phyloP scores from a whole-genome alignment of 1,284 basidiomycete species.

The Clitocybe nebularis region DNA sequence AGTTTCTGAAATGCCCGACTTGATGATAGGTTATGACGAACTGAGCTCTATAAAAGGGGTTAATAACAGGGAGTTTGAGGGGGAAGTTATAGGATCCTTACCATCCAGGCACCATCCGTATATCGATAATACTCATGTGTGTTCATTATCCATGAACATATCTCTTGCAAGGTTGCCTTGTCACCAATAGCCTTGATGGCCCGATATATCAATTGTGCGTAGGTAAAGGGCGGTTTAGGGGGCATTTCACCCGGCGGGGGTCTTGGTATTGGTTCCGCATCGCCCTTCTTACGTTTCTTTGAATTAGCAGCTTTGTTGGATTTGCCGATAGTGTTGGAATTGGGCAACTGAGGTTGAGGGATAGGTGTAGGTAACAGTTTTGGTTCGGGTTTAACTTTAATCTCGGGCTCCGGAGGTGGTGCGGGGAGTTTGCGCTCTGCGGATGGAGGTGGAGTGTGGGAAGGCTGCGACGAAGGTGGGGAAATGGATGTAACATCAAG shows the following conservation, averaged over 20 bases:
- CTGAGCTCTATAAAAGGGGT: constrained; percentile 66
- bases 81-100: constrained; percentile 32
- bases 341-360: constrained; percentile 41
- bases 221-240: constrained; percentile 73
- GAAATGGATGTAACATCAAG: constrained; percentile 79
- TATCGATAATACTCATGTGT: constrained; percentile 88
- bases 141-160: constrained; percentile 88
- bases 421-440: constrained; percentile 33
- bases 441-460: constrained; percentile 62
- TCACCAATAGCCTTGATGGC: constrained; percentile 77
- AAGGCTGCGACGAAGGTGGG: constrained; percentile 74
- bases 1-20: constrained; percentile 86
- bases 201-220: constrained; percentile 75
- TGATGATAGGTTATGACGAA: constrained; percentile 88
- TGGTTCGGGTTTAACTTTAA: constrained; percentile 9
- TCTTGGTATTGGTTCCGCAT: constrained; percentile 38
- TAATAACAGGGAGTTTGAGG: constrained; percentile 5
- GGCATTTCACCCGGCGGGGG: constrained; percentile 73
- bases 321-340: constrained; percentile 57
- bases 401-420: constrained; percentile 36
- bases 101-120: constrained; percentile 86
- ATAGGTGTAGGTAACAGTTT: constrained; percentile 11
- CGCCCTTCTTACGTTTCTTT: constrained; percentile 74
- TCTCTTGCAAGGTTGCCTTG: constrained; percentile 87
- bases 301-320: constrained; percentile 35